Base-by-base conservation (phyloP, 768 basidiomycete species). In the Kwoniella sp. region DNA sequence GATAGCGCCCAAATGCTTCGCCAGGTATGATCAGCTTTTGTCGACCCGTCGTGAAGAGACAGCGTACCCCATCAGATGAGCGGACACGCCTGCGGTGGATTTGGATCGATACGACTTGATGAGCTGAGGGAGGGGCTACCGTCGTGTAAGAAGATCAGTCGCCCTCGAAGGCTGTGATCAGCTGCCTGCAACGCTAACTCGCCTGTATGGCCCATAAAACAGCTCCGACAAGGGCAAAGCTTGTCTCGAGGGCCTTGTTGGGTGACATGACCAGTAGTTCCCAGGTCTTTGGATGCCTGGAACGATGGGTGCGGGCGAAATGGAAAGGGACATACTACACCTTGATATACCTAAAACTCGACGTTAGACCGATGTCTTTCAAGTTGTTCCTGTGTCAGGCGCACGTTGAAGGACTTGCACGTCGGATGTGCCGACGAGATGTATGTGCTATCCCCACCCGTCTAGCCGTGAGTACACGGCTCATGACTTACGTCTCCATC, bases 81-180 rank as follows among this genome's bases (percentile, higher is more conserved):
- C 79, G 1, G 86, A 87, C 9, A 89, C 76, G 0, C 88, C 87
- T 29, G 80, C 77, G 0, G 84, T 86, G 22, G 80, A 81, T 65
- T 87, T 84, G 20, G 77, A 76, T 29, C 81, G 77, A 76, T 80
- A 85, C 58, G 80, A 85, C 71, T 89, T 87, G 80, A 81, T 80
- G n/a, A 86, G 76, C 59, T 87, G 85, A 4, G 86, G 86, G 22
- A 87, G 69, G 8, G 23, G 43, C 51, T 53, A 8, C 7, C 5
- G 12, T 7, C 10, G 28, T 12, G 2, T 15, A n/a, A 25, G 2
- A 31, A 19, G 28, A 20, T 4, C 15, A 25, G 8, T 39, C 17
- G 10, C 11, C 34, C 15, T 5, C 5, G 14, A 36, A 5, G 34
- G 15, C 6, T 15, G 34, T 36, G 15, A 7, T 6, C 15, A 36